Evolutionary conservation across 768 basidiomycete species (phyloP).

Genomic region (Crassisporium funariophilum): DNA sequence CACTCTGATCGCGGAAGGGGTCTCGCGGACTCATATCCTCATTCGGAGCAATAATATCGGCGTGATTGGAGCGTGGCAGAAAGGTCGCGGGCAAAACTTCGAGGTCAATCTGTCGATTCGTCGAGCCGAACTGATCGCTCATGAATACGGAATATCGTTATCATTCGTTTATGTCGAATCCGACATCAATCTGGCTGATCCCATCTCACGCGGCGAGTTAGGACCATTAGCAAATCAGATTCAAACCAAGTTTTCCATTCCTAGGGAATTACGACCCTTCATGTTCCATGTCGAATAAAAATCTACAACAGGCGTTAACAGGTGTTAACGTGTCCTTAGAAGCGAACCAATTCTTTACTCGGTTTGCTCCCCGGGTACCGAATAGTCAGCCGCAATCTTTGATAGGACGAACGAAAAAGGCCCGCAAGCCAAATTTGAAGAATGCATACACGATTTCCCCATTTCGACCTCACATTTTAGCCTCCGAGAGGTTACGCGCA

Average conservation of each 20-base stretch:
- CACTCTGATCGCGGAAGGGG: slow-evolving; percentile 6
- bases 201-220: neutral
- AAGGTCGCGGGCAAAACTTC: slow-evolving; percentile 17
- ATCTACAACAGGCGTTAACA: too few relatives aligned
- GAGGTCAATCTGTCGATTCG: slow-evolving; percentile 20
- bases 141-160: neutral
- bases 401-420: neutral
- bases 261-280: neutral
- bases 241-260: neutral
- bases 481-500: neutral
- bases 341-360: too few relatives aligned
- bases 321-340: too few relatives aligned
- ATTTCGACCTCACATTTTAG: slow-evolving; percentile 6
- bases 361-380: too few relatives aligned
- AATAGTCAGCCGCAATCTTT: neutral
- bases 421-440: neutral
- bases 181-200: neutral
- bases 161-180: neutral
- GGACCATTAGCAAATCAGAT: neutral
- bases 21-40: slow-evolving; percentile 23
- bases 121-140: slow-evolving; percentile 1
- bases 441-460: neutral
- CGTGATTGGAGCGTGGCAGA: slow-evolving; percentile 27
- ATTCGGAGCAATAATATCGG: slow-evolving; percentile 38
- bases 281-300: neutral